These are phyloP conservation scores for Hanseniaspora sp. DNA, from an alignment of 1,139 yeast species.

Conservation along the genomic window DNA sequence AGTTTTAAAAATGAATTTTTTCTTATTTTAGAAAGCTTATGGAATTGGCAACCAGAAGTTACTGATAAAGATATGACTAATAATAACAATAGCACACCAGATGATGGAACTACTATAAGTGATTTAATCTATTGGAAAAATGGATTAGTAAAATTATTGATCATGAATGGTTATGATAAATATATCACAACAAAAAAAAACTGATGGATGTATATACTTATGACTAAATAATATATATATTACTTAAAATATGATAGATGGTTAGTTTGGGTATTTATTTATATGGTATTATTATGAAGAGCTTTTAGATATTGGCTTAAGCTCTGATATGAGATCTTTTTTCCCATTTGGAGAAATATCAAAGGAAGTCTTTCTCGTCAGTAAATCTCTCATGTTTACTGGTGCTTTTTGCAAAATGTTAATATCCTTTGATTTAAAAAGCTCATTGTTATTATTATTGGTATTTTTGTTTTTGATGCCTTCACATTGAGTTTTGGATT, in stretches of 20 bases:
- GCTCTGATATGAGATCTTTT: background rate
- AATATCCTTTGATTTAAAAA: slow-evolving; percentile 3
- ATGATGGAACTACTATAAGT: background rate
- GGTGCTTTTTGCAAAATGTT: slow-evolving; percentile 1
- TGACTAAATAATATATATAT: too few relatives aligned
- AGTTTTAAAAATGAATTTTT: slow-evolving; percentile 4
- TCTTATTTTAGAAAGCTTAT: slow-evolving; percentile 2
- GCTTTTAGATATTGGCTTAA: slow-evolving; percentile 4
- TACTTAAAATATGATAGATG: too few relatives aligned
- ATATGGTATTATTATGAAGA: background rate
- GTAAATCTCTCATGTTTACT: slow-evolving; percentile 11
- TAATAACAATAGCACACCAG: background rate
- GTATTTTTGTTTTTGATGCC: background rate
- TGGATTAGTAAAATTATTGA: slow-evolving; percentile 2
- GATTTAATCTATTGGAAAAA: slow-evolving; percentile 12
- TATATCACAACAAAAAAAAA: background rate
- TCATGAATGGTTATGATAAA: slow-evolving; percentile 9
- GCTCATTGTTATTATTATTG: background rate
- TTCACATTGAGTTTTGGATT: background rate
- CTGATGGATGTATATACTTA: background rate
- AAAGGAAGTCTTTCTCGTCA: slow-evolving; percentile 11
- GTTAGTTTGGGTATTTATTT: too few relatives aligned
- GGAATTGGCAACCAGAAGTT: slow-evolving; percentile 12
- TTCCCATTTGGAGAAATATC: slow-evolving; percentile 2
- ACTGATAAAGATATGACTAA: slow-evolving; percentile 12